Conservation (phyloP, 352 stramenopile species). For the Globisporangium nodosum region DNA sequence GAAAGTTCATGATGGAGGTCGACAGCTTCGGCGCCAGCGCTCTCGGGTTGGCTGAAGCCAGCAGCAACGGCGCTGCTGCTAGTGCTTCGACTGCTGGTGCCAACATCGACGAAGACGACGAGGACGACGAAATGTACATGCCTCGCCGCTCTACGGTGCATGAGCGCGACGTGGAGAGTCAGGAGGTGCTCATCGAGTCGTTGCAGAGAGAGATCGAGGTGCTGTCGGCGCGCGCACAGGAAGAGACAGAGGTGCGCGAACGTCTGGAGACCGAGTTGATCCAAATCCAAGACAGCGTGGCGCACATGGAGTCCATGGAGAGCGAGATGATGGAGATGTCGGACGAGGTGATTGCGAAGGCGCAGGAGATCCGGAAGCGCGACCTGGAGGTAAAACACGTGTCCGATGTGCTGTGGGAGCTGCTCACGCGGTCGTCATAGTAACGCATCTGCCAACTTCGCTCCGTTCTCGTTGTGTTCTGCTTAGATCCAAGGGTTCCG, state of each 20-base stretch:
- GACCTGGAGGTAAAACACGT: constrained; percentile 36
- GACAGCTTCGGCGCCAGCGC: constrained; percentile 18
- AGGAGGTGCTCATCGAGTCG: constrained; percentile 65
- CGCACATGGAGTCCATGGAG: constrained; percentile 71
- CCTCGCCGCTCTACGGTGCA: constrained; percentile 45
- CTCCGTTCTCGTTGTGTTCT: neutral
- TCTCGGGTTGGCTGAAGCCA: neutral
- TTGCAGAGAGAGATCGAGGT: constrained; percentile 62
- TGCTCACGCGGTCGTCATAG: neutral
- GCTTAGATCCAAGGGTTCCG: constrained; percentile 41
- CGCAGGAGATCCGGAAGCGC: constrained; percentile 55
- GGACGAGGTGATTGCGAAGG: constrained; percentile 73
- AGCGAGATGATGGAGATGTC: constrained; percentile 70
- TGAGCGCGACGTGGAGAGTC: constrained; percentile 52
- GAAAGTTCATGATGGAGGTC: constrained; percentile 9
- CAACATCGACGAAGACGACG: constrained; percentile 10
- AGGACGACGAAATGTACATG: constrained; percentile 18
- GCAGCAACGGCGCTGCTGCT: neutral
- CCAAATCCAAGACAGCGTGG: constrained; percentile 50
- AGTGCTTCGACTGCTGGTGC: neutral
- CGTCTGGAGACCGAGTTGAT: constrained; percentile 51
- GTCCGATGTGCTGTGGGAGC: neutral
- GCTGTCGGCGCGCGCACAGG: constrained; percentile 47
- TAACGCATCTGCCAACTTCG: neutral
- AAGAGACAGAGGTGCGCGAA: constrained; percentile 57